Base-by-base conservation (phyloP, 169 alveolate genomes). In the Blepharisma undulans region DNA sequence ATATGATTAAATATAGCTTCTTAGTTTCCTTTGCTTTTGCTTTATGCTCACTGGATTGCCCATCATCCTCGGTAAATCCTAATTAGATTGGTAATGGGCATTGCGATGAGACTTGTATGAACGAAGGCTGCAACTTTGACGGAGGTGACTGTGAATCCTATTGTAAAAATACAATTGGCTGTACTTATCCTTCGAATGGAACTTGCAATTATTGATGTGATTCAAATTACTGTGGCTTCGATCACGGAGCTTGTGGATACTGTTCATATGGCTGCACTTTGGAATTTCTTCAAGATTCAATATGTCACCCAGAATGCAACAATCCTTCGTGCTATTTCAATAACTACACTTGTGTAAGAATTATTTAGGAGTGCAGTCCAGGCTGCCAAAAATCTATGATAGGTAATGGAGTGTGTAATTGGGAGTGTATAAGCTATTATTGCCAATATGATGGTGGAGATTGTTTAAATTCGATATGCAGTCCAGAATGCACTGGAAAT, bases 221-320 rank as follows among this genome's bases (percentile, higher is more conserved):
- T 32, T 30, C 14, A 14, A 76, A 12, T 30, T 22, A n/a, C 14
- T 79, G 87, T 33, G 61, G 87, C 2, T 79, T n/a, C 19, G 87
- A 79, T 21, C 30, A 32, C 12, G 87, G 87, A 33, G 87, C 16
- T 33, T 79, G 87, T 79, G 36, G 87, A 29, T 29, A 79, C 72
- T 79, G 87, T 21, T 25, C 87, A 27, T 10, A 27, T 4, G 87
- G 87, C 8, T 79, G 87, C 19, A 79, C n/a, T 29, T 33, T 79
- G 10, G 87, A 79, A 22, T 27, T 79, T 6, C 66, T 79, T 30
- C 61, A 79, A 79, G 87, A 79, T 32, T 12, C 29, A 30, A 6
- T 14, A 29, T 79, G 87, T 76, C 87, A 79, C 10, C 30, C 10
- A 33, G 87, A 27, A 4, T 79, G 87, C 87, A 79, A 21, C 12